phyloP scores from a whole-genome alignment of 306 rosid genomes.

The Ziziphus jujuba region DNA sequence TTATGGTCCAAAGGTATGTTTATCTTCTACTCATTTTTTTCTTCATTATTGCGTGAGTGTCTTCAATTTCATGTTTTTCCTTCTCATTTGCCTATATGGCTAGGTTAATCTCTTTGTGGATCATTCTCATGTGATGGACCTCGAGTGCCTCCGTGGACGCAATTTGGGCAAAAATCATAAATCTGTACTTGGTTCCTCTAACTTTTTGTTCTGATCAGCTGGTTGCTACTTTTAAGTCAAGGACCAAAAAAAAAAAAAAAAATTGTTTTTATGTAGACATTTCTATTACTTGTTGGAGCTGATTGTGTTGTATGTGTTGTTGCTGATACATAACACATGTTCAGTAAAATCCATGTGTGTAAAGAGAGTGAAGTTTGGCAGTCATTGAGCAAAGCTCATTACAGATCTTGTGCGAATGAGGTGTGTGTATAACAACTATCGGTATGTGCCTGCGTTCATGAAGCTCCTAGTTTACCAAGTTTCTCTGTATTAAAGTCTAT shows the following conservation, averaged over 20 bases:
- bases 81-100: conserved; percentile 18
- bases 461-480: too few species aligned
- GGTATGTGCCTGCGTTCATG: too few species aligned
- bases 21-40: neutral
- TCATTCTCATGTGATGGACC: conserved; percentile 80
- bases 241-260: neutral
- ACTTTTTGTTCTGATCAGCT: conserved; percentile 41
- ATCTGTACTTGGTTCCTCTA: conserved; percentile 69
- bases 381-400: too few species aligned
- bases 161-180: conserved; percentile 71
- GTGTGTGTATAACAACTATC: too few species aligned
- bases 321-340: too few species aligned
- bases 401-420: too few species aligned
- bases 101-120: conserved; percentile 94
- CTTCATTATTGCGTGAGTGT: neutral
- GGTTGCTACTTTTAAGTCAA: neutral
- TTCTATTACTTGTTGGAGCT: conserved; percentile 3
- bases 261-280: neutral
- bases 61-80: neutral
- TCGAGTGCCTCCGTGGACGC: conserved; percentile 88
- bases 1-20: conserved; percentile 78
- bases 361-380: too few species aligned
- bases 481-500: too few species aligned
- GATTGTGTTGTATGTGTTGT: neutral
- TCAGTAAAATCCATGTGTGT: too few species aligned